phyloP scores from a whole-genome alignment of 1,139 yeast genomes.

The Martiniozyma asiatica region DNA sequence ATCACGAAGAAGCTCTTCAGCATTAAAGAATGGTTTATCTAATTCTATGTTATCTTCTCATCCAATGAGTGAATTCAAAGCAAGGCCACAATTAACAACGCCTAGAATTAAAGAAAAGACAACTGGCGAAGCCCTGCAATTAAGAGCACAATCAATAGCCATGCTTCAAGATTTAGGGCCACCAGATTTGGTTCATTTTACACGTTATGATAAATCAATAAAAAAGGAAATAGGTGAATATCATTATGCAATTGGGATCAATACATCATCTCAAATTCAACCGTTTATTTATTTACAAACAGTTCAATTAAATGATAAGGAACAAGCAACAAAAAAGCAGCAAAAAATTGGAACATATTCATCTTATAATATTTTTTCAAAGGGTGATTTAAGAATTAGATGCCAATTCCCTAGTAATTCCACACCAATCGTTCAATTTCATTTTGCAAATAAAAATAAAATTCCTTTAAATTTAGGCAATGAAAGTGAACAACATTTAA shows the following conservation, averaged over 20 bases:
- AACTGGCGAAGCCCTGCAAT: constrained; percentile 21
- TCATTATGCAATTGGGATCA: constrained; percentile 60
- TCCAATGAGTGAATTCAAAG: no score
- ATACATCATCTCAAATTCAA: constrained; percentile 45
- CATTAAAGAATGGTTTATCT: no score
- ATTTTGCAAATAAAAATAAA: constrained; percentile 15
- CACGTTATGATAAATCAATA: constrained; percentile 29
- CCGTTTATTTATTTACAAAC: constrained; percentile 69
- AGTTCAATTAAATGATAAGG: constrained; percentile 24
- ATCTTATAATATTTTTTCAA: constrained; percentile 35
- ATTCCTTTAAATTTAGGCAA: constrained; percentile 11
- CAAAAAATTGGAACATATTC: constrained; percentile 35
- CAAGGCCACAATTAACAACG: constrained; percentile 15
- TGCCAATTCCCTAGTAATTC: constrained; percentile 22
- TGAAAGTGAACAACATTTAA: constrained; percentile 15
- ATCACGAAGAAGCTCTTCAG: no score
- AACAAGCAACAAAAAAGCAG: constrained; percentile 15
- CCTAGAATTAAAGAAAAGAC: constrained; percentile 22
- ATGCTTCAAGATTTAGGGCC: constrained; percentile 55
- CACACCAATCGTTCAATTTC: constrained; percentile 20
- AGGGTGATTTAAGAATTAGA: constrained; percentile 34
- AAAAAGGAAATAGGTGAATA: constrained; percentile 38
- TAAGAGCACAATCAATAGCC: constrained; percentile 17
- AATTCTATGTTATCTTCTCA: no score
- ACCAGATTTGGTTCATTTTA: constrained; percentile 73